A percentile compares a stretch with the other conserved stretches of the same genome.
These are phyloP conservation scores for Yamadazyma diddensiae DNA, from an alignment of 1,139 yeast species.

Conservation along the genomic window DNA sequence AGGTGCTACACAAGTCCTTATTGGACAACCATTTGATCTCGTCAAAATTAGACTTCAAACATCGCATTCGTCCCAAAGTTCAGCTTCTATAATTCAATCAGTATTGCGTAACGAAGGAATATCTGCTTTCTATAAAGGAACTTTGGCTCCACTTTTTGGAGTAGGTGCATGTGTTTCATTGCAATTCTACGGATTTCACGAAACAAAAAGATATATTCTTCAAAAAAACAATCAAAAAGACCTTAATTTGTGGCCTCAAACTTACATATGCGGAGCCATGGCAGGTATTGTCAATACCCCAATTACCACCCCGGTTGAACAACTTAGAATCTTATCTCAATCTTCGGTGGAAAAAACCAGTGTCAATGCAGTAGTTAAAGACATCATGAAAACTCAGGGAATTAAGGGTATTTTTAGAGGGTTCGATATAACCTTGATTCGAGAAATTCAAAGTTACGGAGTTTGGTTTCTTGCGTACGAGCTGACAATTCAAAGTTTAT, in stretches of 20 bases:
- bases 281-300: slow-evolving; percentile 80
- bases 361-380: slow-evolving; percentile 31
- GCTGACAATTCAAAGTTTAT: slow-evolving; percentile 47
- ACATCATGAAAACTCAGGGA: slow-evolving; percentile 50
- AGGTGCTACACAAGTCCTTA: slow-evolving; percentile 66
- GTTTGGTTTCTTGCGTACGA: slow-evolving; percentile 80
- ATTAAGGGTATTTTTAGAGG: slow-evolving; percentile 60
- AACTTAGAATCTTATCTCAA: slow-evolving; percentile 67
- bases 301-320: slow-evolving; percentile 74
- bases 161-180: slow-evolving; percentile 75
- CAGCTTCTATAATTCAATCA: slow-evolving; percentile 49
- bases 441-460: slow-evolving; percentile 82
- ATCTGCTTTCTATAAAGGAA: slow-evolving; percentile 57
- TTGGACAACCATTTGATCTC: slow-evolving; percentile 74
- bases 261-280: slow-evolving; percentile 68
- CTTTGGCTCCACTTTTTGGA: slow-evolving; percentile 47
- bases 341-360: slow-evolving; percentile 50
- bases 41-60: slow-evolving; percentile 68
- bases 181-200: slow-evolving; percentile 77
- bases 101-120: slow-evolving; percentile 61
- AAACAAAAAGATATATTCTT: slow-evolving; percentile 61
- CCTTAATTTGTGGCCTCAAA: slow-evolving; percentile 56
- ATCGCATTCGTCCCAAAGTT: slow-evolving; percentile 21
- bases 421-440: slow-evolving; percentile 51
- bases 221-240: slow-evolving; percentile 16